Conservation (phyloP, 2,329 filamentous ascomycete genomes). For the Magnaporthiopsis incrustans region DNA sequence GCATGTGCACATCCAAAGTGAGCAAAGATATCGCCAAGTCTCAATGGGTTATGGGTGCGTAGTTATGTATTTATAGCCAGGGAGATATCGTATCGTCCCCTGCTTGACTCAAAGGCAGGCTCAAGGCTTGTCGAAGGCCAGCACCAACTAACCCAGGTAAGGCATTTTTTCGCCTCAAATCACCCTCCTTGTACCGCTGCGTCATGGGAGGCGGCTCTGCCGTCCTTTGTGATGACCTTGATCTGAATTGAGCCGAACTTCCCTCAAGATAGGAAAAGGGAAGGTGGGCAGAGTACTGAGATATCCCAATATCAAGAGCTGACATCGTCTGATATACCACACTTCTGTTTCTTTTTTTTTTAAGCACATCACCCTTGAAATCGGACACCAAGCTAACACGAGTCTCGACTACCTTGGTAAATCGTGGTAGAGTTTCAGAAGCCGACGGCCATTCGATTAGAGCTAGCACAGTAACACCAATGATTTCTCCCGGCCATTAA, state of each 20-base stretch:
- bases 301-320: conserved; percentile 3
- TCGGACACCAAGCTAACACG: background rate
- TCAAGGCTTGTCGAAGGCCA: background rate
- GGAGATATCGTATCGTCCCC: too few relatives aligned
- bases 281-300: background rate
- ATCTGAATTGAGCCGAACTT: background rate
- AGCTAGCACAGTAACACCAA: too few relatives aligned
- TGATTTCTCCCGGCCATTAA: too few relatives aligned
- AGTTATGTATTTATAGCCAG: too few relatives aligned
- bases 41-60: too few relatives aligned
- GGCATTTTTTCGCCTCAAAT: background rate
- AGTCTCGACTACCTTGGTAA: background rate
- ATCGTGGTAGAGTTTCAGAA: background rate
- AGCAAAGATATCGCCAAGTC: too few relatives aligned
- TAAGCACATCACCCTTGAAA: background rate
- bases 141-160: too few relatives aligned
- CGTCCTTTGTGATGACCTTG: conserved; percentile 1
- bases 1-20: too few relatives aligned
- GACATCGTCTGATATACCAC: conserved; percentile 6
- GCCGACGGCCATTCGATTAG: too few relatives aligned
- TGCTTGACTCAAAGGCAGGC: background rate
- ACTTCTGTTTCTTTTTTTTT: too few relatives aligned
- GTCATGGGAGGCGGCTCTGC: too few relatives aligned
- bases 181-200: background rate
- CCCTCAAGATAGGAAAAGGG: conserved; percentile 2